Evolutionary conservation across 1,139 yeast species (phyloP).

Genomic region (Magnusiomyces sp.): DNA sequence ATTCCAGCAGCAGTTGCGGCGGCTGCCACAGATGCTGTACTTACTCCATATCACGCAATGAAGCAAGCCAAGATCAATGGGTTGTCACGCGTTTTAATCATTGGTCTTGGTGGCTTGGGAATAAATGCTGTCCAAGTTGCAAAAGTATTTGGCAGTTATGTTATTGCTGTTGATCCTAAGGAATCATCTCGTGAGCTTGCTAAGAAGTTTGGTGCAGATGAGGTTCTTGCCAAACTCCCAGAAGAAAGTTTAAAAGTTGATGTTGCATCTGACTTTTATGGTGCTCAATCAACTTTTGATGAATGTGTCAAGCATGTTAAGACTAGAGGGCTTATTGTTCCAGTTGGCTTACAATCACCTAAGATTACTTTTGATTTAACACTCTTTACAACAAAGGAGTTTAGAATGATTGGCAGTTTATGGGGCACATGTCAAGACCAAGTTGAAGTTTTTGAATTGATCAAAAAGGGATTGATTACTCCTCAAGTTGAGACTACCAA

Average conservation of each 20-base stretch:
- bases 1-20: slow-evolving; percentile 43
- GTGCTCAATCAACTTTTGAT: slow-evolving; percentile 34
- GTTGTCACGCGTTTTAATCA: slow-evolving; percentile 36
- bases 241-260: slow-evolving; percentile 19
- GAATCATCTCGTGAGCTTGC: slow-evolving; percentile 32
- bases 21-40: slow-evolving; percentile 43
- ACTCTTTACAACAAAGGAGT: slow-evolving; percentile 35
- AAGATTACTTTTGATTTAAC: slow-evolving; percentile 31
- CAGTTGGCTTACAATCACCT: slow-evolving; percentile 40
- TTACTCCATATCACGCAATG: slow-evolving; percentile 46
- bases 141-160: slow-evolving; percentile 35
- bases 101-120: slow-evolving; percentile 48
- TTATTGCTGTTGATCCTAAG: slow-evolving; percentile 39
- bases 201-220: slow-evolving; percentile 37
- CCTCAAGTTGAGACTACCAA: slow-evolving; percentile 34
- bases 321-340: slow-evolving; percentile 36
- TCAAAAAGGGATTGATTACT: slow-evolving; percentile 35
- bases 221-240: slow-evolving; percentile 34
- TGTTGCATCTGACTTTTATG: slow-evolving; percentile 41
- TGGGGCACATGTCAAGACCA: slow-evolving; percentile 44
- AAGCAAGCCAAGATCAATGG: slow-evolving; percentile 33
- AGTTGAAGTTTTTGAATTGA: slow-evolving; percentile 40
- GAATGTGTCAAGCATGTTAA: slow-evolving; percentile 28
- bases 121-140: slow-evolving; percentile 43
- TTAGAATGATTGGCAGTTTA: slow-evolving; percentile 37